Evolutionary conservation across 768 basidiomycete species (phyloP).

Genomic region (Coprinellus micaceus): DNA sequence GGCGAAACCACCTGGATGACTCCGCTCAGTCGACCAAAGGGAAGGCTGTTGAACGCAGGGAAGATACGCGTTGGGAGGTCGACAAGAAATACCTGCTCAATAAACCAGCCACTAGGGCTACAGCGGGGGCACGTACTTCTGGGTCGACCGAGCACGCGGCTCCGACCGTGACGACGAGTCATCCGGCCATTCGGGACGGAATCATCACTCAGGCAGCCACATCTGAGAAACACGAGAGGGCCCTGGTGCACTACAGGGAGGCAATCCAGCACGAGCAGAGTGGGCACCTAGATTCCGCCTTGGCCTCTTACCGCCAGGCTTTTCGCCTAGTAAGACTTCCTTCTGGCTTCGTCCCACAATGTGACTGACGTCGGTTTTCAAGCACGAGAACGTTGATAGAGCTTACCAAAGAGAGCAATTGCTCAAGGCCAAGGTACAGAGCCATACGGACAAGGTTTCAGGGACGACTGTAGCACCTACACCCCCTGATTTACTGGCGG

Average conservation of each 20-base stretch:
- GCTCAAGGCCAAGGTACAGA: conserved; percentile 32
- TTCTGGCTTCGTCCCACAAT: too few relatives aligned
- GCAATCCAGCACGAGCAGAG: conserved; percentile 74
- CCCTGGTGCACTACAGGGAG: conserved; percentile 61
- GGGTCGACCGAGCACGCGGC: conserved; percentile 1
- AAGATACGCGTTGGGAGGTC: too few relatives aligned
- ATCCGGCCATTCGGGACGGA: conserved; percentile 25
- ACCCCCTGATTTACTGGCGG: conserved; percentile 7
- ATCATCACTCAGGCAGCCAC: conserved; percentile 14
- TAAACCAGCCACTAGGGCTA: conserved; percentile 5
- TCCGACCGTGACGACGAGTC: conserved; percentile 3
- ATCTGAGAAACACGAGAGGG: conserved; percentile 38
- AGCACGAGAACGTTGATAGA: conserved; percentile 64
- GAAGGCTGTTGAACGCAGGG: too few relatives aligned
- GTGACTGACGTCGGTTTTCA: too few relatives aligned
- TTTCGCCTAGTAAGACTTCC: conserved; percentile 61
- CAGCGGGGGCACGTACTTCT: conserved; percentile 1
- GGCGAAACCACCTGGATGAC: conserved; percentile 2
- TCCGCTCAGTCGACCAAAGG: background rate
- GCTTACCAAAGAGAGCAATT: conserved; percentile 61
- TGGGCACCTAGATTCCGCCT: conserved; percentile 72
- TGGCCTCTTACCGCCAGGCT: conserved; percentile 72
- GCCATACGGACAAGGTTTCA: conserved; percentile 21
- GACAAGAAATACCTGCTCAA: background rate
- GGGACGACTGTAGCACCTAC: conserved; percentile 26